These are phyloP conservation scores for Amanita jacksonii DNA, from an alignment of 768 basidiomycete genomes.

Conservation along the genomic window DNA sequence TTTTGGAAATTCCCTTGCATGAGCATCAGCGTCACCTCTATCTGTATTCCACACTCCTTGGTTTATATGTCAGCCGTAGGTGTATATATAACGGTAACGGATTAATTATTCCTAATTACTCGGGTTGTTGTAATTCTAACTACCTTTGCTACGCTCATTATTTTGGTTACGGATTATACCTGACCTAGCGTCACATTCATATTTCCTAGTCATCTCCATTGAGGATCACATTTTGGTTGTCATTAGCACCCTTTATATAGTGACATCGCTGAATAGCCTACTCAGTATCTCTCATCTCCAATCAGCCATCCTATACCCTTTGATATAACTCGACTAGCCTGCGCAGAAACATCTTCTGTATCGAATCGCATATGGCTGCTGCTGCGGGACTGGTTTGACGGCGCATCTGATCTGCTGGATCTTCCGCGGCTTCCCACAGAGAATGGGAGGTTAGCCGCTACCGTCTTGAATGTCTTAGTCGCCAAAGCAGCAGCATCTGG, in stretches of 20 bases:
- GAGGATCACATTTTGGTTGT: no score
- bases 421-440: slow-evolving; percentile 35
- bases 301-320: slow-evolving; percentile 96
- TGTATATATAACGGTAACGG: neutral
- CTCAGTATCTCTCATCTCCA: slow-evolving; percentile 51
- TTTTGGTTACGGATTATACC: no score
- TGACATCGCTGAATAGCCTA: neutral
- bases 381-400: slow-evolving; percentile 33
- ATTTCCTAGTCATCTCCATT: no score
- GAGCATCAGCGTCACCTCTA: slow-evolving; percentile 1
- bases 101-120: neutral
- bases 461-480: slow-evolving; percentile 65
- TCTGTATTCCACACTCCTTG: neutral
- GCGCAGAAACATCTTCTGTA: slow-evolving; percentile 56
- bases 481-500: slow-evolving; percentile 78
- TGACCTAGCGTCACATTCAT: no score
- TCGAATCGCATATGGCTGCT: slow-evolving; percentile 33
- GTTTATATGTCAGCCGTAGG: neutral
- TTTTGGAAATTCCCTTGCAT: slow-evolving; percentile 46
- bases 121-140: slow-evolving; percentile 6
- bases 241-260: neutral
- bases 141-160: neutral
- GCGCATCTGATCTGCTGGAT: slow-evolving; percentile 29
- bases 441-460: slow-evolving; percentile 70
- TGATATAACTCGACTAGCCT: slow-evolving; percentile 71